Evolutionary conservation across 2,329 filamentous ascomycete species (phyloP), one percentile per base, ranked within the genome.

Genomic region (Mycosphaerella sp.): DNA sequence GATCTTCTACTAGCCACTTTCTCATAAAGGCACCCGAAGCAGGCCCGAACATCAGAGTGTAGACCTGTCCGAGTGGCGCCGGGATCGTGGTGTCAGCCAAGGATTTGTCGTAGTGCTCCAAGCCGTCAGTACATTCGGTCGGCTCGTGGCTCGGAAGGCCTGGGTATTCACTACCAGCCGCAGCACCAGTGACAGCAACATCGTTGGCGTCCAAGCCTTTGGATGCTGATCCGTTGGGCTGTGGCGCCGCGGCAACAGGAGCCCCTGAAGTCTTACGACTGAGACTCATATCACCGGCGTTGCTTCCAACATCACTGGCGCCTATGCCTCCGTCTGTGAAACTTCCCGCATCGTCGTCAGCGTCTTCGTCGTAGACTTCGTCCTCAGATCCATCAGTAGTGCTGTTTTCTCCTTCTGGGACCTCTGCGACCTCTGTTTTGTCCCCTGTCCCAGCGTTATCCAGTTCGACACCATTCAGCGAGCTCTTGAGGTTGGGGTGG

Each of bases 11-110:
- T 43, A 98, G 76, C 80, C 89, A 97, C 65, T 89, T 93, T 10
- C 80, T 78, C 82, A 98, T 90, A 73, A 91, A 98, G 0, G 79
- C 74, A 4, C 83, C 80, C 1, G 91, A 96, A 1, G 78, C 80
- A 2, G 87, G 81, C 0, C 95, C 93, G 66, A 96, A 98, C 62
- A 95, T 80, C 53, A 95, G 74, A 58, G 83, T 86, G 70, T 95
- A 98, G 31, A 97, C 83, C 68, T 95, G 95, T 50, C 93, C 93
- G 1, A 98, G 75, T 0, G 93, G 93, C 1, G 92, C 93, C 0
- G 86, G 80, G 47, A 98, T 85, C 3, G 86, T 76, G 42, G 95
- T 92, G 69, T 98, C 92, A 45, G 86, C 91, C 40, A 96, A 76
- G 2, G 87, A 72, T 67, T 86, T 90, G 58, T 96, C 88, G 66